Evolutionary conservation across 371 early-diverging fungal species (phyloP), one percentile per base, ranked within the genome.

Genomic region (Lichtheimia ornata): DNA sequence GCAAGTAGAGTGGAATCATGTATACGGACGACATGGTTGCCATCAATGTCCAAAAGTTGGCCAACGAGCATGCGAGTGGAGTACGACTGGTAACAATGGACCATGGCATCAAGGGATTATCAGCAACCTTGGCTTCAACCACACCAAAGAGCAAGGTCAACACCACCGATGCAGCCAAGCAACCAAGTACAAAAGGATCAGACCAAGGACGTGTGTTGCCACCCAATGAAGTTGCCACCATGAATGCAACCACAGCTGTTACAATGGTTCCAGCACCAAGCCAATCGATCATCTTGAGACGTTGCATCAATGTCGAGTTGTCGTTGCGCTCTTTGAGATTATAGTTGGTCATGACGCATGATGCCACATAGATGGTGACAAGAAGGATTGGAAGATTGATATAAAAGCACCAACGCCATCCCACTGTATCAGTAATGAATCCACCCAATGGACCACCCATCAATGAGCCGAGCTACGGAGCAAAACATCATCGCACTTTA

Each of bases 391-490:
- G 93, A 18, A 93, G 61, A 69, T 93, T 91, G 65, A 91, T 84
- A 74, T 87, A 91, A 70, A 92, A 92, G 5, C 83, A 79, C 22
- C 77, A 84, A 0, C 86, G 77, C 77, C 88, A 88, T 41, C 84
- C 78, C 76, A 81, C 74, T 25, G 22, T 67, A 42, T 69, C 67
- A 41, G 79, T 80, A 20, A 85, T 71, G 41, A 84, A 76, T 7
- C 85, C 91, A 24, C 90, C 91, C 44, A 92, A 59, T 13, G 91
- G 72, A 0, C 90, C 91, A 12, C 93, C 93, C 17, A 88, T 65
- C 1, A 88, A 87, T 9, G 84, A 83, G 4, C 91, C 84, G 15
- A 89, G 53, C 94, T 90, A 53, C 35, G 35, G 35, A 35, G 35
- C 35, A 35, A 35, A 35, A 35, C 35, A 35, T 9, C 11, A 35